These are phyloP conservation scores for Aurinia saxatilis DNA, from an alignment of 345 rosid genomes.

Conservation along the genomic window DNA sequence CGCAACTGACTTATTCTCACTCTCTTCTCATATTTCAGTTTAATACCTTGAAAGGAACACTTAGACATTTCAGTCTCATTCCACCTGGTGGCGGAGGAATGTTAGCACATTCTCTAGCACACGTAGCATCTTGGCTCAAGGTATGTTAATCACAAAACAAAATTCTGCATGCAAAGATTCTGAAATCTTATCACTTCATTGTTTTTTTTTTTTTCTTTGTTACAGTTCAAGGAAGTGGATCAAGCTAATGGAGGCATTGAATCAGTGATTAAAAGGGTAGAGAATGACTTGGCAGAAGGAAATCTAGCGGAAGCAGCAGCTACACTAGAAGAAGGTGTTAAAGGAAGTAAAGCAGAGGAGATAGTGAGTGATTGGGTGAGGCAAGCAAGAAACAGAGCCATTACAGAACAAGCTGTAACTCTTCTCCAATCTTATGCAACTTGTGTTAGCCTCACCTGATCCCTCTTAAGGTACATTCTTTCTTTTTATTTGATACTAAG, in stretches of 20 bases:
- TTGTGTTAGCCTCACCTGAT: conserved; percentile 60
- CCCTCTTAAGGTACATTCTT: conserved; percentile 14
- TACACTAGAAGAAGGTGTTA: conserved; percentile 77
- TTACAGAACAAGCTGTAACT: conserved; percentile 78
- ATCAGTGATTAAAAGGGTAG: conserved; percentile 58
- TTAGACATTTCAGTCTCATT: conserved; percentile 80
- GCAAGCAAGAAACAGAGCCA: conserved; percentile 71
- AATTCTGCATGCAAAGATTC: not conserved
- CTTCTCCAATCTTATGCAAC: conserved; percentile 86
- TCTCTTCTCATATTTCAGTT: conserved; percentile 40
- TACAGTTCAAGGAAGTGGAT: conserved; percentile 62
- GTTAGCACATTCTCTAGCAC: conserved; percentile 72
- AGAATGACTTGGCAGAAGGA: conserved; percentile 67
- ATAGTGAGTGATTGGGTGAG: conserved; percentile 63
- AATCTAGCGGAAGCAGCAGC: conserved; percentile 87
- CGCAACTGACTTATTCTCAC: not conserved
- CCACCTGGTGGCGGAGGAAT: conserved; percentile 91
- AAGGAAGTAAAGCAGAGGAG: conserved; percentile 82
- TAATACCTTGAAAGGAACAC: conserved; percentile 64
- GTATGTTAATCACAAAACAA: conserved; percentile 28
- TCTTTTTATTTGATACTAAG: not conserved
- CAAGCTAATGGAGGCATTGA: conserved; percentile 69
- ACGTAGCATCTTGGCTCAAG: conserved; percentile 81
- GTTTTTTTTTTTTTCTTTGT: not conserved
- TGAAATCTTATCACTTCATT: not conserved